These are phyloP conservation scores for Amylostereum chailletii DNA, from an alignment of 1,284 basidiomycete genomes.

Conservation along the genomic window DNA sequence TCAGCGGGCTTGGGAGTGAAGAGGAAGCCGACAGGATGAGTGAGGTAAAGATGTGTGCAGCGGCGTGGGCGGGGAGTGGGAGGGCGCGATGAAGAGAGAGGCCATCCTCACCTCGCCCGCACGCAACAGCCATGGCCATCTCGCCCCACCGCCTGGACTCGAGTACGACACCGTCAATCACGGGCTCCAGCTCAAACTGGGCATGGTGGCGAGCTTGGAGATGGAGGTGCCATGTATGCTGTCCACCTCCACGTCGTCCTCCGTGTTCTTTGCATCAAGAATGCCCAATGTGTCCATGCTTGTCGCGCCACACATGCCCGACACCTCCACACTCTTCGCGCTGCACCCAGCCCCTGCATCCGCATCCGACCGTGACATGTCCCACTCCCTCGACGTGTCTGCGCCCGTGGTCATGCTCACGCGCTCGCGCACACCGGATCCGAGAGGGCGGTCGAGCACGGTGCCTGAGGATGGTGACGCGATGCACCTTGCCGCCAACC, in stretches of 20 bases:
- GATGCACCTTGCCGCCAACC: too few relatives aligned
- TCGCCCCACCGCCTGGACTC: slow-evolving; percentile 9
- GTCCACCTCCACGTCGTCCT: too few relatives aligned
- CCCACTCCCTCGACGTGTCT: too few relatives aligned
- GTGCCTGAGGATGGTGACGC: too few relatives aligned
- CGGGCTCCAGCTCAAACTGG: slow-evolving; percentile 2
- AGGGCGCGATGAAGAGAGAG: neutral
- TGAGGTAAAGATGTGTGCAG: neutral
- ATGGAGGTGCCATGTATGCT: neutral
- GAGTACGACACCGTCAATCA: slow-evolving; percentile 3
- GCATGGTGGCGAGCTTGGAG: neutral
- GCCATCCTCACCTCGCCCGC: slow-evolving; percentile 2
- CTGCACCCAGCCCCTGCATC: slow-evolving; percentile 3
- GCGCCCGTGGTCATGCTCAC: too few relatives aligned
- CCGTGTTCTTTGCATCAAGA: too few relatives aligned
- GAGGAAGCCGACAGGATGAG: neutral
- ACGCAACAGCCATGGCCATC: slow-evolving; percentile 1
- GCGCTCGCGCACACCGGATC: slow-evolving; percentile 27
- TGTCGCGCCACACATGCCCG: too few relatives aligned
- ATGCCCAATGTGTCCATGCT: too few relatives aligned
- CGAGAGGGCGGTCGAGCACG: too few relatives aligned
- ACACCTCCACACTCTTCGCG: too few relatives aligned
- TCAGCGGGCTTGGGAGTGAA: neutral
- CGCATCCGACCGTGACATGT: neutral
- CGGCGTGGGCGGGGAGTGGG: neutral